These are phyloP conservation scores for Talaromyces piceae DNA, from an alignment of 2,329 filamentous ascomycete species.

Conservation along the genomic window DNA sequence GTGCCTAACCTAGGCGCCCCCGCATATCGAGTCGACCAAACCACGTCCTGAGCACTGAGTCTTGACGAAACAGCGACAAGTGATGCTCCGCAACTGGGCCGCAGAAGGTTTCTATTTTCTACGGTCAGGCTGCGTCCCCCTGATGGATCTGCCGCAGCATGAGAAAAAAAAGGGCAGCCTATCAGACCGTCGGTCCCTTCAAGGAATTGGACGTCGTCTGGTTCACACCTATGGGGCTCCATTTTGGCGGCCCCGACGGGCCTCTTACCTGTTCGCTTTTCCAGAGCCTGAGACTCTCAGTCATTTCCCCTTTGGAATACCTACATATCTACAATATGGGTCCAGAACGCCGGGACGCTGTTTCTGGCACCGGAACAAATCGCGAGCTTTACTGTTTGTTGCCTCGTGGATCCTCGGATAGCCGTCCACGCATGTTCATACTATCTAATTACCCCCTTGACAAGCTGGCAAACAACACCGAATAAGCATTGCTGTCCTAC, in stretches of 20 bases:
- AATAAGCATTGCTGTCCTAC: background rate
- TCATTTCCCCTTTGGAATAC: conserved; percentile 4
- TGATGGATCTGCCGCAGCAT: conserved; percentile 8
- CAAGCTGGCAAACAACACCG: background rate
- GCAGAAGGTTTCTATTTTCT: background rate
- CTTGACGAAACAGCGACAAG: background rate
- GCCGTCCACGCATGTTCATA: conserved; percentile 1
- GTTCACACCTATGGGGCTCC: background rate
- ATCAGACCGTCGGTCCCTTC: conserved; percentile 3
- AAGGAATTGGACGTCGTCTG: background rate
- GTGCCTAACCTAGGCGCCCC: too few species aligned
- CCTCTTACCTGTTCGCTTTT: background rate
- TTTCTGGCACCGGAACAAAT: background rate
- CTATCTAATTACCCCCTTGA: background rate
- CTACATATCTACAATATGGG: conserved; percentile 3
- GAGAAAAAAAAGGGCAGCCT: conserved; percentile 11
- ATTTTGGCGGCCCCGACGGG: background rate
- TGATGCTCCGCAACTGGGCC: background rate
- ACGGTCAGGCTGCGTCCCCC: background rate
- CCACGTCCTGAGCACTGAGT: too few species aligned
- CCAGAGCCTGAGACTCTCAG: background rate
- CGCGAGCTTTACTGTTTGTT: background rate
- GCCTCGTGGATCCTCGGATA: conserved; percentile 1
- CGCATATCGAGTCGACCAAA: too few species aligned
- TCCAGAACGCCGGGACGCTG: background rate